phyloP scores from a whole-genome alignment of 78 protist species.

The Chrysochromulina parva region DNA sequence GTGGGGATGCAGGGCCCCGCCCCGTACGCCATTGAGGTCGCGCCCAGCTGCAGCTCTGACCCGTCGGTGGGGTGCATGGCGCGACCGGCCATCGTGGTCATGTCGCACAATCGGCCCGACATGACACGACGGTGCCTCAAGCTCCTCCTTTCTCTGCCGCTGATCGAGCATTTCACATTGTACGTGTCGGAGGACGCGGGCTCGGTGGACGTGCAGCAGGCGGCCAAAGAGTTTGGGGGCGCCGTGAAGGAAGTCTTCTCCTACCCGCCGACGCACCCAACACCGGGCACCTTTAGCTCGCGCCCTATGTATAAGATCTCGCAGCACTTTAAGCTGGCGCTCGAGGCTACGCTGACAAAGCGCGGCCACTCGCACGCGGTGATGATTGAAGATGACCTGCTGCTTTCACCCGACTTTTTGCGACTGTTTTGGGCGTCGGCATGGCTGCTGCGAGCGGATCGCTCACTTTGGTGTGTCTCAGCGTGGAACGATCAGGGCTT shows the following conservation, averaged over 20 bases:
- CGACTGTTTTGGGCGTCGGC: constrained; percentile 49
- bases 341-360: not conserved
- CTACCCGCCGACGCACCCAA: not conserved
- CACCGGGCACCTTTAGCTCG: no score
- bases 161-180: not conserved
- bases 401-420: constrained; percentile 77
- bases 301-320: not conserved
- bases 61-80: not conserved
- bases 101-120: not conserved
- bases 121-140: not conserved
- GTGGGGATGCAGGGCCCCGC: no score
- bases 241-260: not conserved
- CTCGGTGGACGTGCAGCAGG: not conserved
- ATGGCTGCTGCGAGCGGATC: constrained; percentile 59
- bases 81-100: not conserved
- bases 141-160: not conserved
- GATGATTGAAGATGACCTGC: constrained; percentile 1
- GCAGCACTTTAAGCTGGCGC: not conserved
- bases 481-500: constrained; percentile 86
- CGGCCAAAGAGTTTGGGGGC: not conserved
- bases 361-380: constrained; percentile 14
- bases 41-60: not conserved
- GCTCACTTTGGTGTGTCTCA: constrained; percentile 73
- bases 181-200: constrained; percentile 3
- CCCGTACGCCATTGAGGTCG: no score